Conservation (phyloP, 2,329 filamentous ascomycete species). For the Paraphaeosphaeria sporulosa region DNA sequence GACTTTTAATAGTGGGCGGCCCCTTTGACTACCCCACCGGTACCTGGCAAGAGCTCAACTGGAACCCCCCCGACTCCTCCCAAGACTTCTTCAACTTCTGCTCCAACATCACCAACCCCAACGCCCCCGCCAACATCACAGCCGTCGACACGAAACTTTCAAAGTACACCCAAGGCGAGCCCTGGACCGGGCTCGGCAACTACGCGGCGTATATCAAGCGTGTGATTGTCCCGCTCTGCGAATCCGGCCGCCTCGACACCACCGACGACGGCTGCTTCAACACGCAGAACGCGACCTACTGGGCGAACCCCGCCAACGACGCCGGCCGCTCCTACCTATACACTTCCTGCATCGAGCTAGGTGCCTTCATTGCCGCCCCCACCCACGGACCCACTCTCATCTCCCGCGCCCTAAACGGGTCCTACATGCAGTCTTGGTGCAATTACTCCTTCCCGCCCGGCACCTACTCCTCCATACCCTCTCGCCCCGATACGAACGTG, state of each 20-base stretch:
- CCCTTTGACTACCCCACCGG: conserved; percentile 59
- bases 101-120: conserved; percentile 58
- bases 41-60: conserved; percentile 65
- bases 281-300: conserved; percentile 53
- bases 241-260: conserved; percentile 52
- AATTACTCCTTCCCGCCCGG: conserved; percentile 62
- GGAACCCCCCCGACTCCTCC: conserved; percentile 52
- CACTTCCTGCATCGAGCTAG: conserved; percentile 58
- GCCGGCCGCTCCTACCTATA: conserved; percentile 58
- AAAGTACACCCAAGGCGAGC: conserved; percentile 58
- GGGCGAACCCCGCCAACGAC: conserved; percentile 53
- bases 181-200: conserved; percentile 61
- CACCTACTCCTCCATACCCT: conserved; percentile 54
- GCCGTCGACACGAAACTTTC: conserved; percentile 56
- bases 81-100: conserved; percentile 63
- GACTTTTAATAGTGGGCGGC: conserved; percentile 42
- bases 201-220: conserved; percentile 62
- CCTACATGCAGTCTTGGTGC: conserved; percentile 65
- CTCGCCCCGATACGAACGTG: conserved; percentile 51
- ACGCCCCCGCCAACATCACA: conserved; percentile 54
- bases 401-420: conserved; percentile 56
- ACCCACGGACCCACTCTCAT: conserved; percentile 55
- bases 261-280: conserved; percentile 54
- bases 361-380: conserved; percentile 59
- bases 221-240: conserved; percentile 54